A percentile compares a stretch with the other conserved stretches of the same genome.
phyloP scores from a whole-genome alignment of 176 grass and related monocot genomes.

The Carex parvula region DNA sequence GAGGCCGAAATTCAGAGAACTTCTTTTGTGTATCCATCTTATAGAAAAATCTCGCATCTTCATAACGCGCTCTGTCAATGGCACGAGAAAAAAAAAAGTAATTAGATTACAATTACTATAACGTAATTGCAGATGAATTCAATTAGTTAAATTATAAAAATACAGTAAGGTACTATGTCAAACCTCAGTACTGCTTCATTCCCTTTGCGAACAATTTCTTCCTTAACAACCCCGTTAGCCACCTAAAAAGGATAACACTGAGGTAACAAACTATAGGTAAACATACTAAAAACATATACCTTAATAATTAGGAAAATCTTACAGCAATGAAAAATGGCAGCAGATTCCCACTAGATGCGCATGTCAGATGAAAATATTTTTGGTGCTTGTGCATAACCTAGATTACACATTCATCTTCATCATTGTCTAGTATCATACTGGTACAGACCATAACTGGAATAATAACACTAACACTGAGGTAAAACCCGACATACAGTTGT shows the following conservation, averaged over 20 bases:
- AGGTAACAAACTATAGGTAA: slow-evolving; percentile 14
- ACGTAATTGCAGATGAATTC: not conserved
- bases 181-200: slow-evolving; percentile 97
- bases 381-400: slow-evolving; percentile 99
- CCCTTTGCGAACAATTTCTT: slow-evolving; percentile 80
- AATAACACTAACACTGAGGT: not conserved
- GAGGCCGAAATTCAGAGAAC: slow-evolving; percentile 72
- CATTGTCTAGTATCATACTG: not conserved
- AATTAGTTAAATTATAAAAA: slow-evolving; percentile 8
- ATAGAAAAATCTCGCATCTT: slow-evolving; percentile 95
- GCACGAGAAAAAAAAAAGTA: not conserved
- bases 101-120: not conserved
- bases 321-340: slow-evolving; percentile 91
- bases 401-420: slow-evolving; percentile 16
- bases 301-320: slow-evolving; percentile 36
- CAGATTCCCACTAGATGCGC: slow-evolving; percentile 50
- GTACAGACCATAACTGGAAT: not conserved
- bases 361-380: slow-evolving; percentile 79
- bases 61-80: slow-evolving; percentile 79
- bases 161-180: slow-evolving; percentile 2
- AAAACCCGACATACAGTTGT: slow-evolving; percentile 61
- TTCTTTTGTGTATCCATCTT: slow-evolving; percentile 90
- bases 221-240: slow-evolving; percentile 69
- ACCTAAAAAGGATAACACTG: slow-evolving; percentile 46
- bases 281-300: not conserved